Evolutionary conservation across 2,329 filamentous ascomycete genomes (phyloP).

Genomic region (Claviceps cyperi): DNA sequence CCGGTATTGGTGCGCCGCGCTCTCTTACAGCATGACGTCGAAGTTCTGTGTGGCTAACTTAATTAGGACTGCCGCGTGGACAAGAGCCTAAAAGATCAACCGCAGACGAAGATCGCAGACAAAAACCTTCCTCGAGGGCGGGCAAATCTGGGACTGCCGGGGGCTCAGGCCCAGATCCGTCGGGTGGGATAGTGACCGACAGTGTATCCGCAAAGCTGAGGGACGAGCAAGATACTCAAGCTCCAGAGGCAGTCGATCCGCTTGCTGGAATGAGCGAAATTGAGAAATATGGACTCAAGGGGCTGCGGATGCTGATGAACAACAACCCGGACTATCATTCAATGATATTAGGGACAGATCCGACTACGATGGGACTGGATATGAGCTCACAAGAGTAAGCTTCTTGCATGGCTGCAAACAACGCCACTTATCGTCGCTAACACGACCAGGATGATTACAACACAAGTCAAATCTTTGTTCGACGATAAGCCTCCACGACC

Average conservation of each 20-base stretch:
- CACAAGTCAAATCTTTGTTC: constrained; percentile 46
- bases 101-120: constrained; percentile 22
- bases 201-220: constrained; percentile 23
- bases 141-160: constrained; percentile 18
- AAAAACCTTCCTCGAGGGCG: constrained; percentile 30
- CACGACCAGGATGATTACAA: constrained; percentile 34
- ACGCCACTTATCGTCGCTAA: constrained; percentile 7
- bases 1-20: constrained; percentile 21
- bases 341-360: constrained; percentile 45
- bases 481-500: constrained; percentile 45
- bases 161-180: constrained; percentile 24
- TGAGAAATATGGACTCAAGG: constrained; percentile 52
- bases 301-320: constrained; percentile 47
- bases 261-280: constrained; percentile 45
- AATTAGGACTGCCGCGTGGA: constrained; percentile 21
- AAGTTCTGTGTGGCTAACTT: constrained; percentile 10
- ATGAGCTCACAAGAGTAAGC: constrained; percentile 43
- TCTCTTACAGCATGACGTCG: neutral
- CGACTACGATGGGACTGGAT: constrained; percentile 41
- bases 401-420: neutral
- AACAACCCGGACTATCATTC: constrained; percentile 49
- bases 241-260: constrained; percentile 37
- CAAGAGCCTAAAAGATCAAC: constrained; percentile 25
- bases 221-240: constrained; percentile 27
- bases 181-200: constrained; percentile 35